A percentile compares a stretch with the other conserved stretches of the same genome.
phyloP scores from a whole-genome alignment of 305 asterid genomes.

The Fraxinus baroniana region DNA sequence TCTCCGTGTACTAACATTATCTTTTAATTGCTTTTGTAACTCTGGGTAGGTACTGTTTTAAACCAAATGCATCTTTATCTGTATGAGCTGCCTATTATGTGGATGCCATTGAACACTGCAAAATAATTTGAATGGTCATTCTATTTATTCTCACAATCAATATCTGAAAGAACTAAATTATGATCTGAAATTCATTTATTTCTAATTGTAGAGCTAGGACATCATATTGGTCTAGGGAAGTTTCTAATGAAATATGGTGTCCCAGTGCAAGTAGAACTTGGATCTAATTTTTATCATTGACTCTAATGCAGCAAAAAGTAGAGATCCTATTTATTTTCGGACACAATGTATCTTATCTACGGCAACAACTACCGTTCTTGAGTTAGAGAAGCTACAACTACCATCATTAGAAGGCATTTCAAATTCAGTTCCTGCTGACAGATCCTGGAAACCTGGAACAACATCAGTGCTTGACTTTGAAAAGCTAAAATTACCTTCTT shows the following conservation, averaged over 20 bases:
- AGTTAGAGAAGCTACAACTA: slow-evolving; percentile 62
- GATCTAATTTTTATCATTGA: slow-evolving; percentile 30
- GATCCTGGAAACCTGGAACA: slow-evolving; percentile 56
- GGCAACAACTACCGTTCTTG: slow-evolving; percentile 54
- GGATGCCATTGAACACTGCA: slow-evolving; percentile 3
- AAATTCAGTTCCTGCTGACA: slow-evolving; percentile 46
- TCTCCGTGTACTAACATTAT: not conserved
- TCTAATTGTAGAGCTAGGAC: no score
- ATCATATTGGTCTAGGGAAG: no score
- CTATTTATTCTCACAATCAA: slow-evolving; percentile 10
- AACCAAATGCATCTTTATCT: not conserved
- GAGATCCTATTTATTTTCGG: slow-evolving; percentile 52
- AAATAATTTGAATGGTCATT: not conserved
- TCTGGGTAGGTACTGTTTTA: not conserved
- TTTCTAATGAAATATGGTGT: slow-evolving; percentile 13
- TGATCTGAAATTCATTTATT: not conserved
- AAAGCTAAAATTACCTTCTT: slow-evolving; percentile 47
- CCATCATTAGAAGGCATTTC: slow-evolving; percentile 61
- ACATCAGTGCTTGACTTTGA: slow-evolving; percentile 59
- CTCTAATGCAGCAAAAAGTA: slow-evolving; percentile 68
- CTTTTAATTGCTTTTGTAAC: not conserved
- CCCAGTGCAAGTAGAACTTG: slow-evolving; percentile 18
- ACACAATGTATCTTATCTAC: slow-evolving; percentile 70
- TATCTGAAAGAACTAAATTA: not conserved
- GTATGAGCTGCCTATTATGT: not conserved